Conservation (phyloP, 768 basidiomycete species). For the Leccinum aurantiacum region DNA sequence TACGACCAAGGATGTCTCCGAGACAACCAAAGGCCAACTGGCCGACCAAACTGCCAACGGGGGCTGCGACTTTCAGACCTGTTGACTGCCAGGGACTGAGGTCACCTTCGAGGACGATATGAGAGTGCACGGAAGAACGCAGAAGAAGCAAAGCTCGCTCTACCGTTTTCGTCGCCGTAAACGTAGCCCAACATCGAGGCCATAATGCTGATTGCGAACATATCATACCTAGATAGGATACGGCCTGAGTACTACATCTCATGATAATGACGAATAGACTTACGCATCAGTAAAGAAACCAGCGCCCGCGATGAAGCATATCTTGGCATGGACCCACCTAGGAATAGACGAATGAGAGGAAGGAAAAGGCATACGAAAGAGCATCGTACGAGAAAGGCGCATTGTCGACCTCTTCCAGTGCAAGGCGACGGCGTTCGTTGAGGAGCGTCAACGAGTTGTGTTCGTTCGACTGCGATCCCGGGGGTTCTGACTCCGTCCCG, state of each 20-base stretch:
- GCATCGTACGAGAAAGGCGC: conserved; percentile 73
- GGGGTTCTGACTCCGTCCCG: conserved; percentile 1
- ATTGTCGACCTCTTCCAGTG: conserved; percentile 81
- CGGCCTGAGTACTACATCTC: neutral
- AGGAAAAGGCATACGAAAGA: neutral
- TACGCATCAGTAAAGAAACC: conserved; percentile 90
- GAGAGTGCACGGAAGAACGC: neutral
- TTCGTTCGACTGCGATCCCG: neutral
- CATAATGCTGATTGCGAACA: conserved; percentile 87
- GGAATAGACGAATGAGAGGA: neutral
- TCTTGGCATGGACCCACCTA: conserved; percentile 83
- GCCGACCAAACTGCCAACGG: conserved; percentile 69
- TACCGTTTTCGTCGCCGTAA: conserved; percentile 45
- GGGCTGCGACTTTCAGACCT: conserved; percentile 74
- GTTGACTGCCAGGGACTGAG: conserved; percentile 64
- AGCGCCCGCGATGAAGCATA: conserved; percentile 64
- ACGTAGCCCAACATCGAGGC: conserved; percentile 84
- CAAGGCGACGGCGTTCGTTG: conserved; percentile 70
- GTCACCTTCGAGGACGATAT: conserved; percentile 17
- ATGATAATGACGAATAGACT: conserved; percentile 23
- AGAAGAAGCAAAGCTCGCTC: neutral
- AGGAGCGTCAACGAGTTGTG: conserved; percentile 33
- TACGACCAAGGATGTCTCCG: conserved; percentile 73
- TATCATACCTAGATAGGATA: conserved; percentile 53
- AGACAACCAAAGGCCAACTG: conserved; percentile 78